Evolutionary conservation across 371 early-diverging fungal species (phyloP).

Genomic region (Circinella minor): DNA sequence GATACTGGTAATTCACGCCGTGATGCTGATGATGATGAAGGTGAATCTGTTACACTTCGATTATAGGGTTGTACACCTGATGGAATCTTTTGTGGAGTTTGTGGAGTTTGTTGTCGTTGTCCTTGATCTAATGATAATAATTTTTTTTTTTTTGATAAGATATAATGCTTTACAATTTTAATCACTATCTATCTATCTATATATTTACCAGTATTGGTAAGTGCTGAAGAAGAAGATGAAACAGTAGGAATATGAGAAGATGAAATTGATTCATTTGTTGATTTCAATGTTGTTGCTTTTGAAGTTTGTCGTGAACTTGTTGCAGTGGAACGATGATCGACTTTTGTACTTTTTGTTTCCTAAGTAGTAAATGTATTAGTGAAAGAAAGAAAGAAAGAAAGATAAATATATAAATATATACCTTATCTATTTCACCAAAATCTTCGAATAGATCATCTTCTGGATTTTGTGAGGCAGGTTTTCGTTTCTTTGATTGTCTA

Average conservation of each 20-base stretch:
- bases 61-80: conserved; percentile 28
- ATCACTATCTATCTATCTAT: too few relatives aligned
- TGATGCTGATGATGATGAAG: conserved; percentile 16
- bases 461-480: conserved; percentile 13
- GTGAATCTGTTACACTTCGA: conserved; percentile 16
- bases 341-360: conserved; percentile 1
- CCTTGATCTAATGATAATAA: too few relatives aligned
- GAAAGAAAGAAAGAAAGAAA: too few relatives aligned
- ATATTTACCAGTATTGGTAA: neutral
- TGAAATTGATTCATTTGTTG: too few relatives aligned
- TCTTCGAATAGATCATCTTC: conserved; percentile 46
- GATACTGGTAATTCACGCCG: conserved; percentile 34
- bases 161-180: too few relatives aligned
- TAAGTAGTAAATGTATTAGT: neutral
- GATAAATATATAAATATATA: conserved; percentile 12
- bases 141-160: too few relatives aligned
- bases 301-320: neutral
- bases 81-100: conserved; percentile 22
- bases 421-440: conserved; percentile 42
- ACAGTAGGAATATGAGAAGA: too few relatives aligned
- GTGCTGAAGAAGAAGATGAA: neutral
- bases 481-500: conserved; percentile 38
- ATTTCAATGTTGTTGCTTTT: too few relatives aligned
- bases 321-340: neutral
- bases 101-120: conserved; percentile 10